phyloP scores from a whole-genome alignment of 164 flowering plant species.

The Vitis labrusca region DNA sequence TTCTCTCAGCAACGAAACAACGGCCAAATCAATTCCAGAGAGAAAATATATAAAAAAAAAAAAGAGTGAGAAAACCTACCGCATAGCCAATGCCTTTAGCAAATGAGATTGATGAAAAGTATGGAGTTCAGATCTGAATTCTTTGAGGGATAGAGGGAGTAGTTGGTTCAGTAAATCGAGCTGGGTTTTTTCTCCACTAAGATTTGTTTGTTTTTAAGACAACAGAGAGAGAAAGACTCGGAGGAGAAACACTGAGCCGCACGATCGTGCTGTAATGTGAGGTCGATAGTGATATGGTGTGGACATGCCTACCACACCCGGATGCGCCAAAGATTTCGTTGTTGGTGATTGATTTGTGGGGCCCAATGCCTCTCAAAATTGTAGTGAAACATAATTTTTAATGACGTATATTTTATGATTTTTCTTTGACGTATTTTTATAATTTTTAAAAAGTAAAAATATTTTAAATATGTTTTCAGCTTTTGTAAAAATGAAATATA shows the following conservation, averaged over 20 bases:
- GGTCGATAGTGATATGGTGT: neutral
- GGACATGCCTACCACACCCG: neutral
- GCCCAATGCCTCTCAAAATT: neutral
- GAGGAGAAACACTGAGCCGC: neutral
- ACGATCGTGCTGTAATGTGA: neutral
- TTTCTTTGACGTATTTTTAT: no score
- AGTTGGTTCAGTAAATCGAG: neutral
- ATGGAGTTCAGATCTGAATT: conserved; percentile 25
- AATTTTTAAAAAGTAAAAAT: no score
- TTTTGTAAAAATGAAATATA: no score
- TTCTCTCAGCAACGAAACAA: conserved; percentile 9
- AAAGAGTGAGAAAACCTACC: neutral
- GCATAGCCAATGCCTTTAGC: neutral
- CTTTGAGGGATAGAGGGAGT: neutral
- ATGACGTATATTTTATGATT: no score
- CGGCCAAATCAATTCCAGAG: neutral
- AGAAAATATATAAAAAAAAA: neutral
- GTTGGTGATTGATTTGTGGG: neutral
- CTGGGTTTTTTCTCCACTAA: neutral
- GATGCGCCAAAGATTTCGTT: neutral
- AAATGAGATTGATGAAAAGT: neutral
- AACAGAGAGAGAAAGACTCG: neutral
- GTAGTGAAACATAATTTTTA: neutral
- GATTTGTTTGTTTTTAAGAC: neutral
- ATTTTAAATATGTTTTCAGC: no score